Evolutionary conservation across 768 basidiomycete species (phyloP), one percentile per base, ranked within the genome.

Genomic region (Amanita muscaria): DNA sequence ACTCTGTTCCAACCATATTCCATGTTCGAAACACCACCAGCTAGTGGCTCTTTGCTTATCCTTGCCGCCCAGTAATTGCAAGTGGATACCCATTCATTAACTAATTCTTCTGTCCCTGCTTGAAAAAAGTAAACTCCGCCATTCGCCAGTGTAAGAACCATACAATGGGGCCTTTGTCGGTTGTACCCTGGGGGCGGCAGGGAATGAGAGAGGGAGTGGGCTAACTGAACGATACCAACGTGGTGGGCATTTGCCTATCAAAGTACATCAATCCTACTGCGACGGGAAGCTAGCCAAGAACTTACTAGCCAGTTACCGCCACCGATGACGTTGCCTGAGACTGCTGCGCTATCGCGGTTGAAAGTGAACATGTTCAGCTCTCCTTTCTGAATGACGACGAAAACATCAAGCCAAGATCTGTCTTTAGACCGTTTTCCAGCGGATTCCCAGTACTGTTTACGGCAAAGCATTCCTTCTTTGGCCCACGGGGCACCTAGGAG

Each of bases 1-100:
- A 90, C 73, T 15, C 88, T 76, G 60, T 80, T 93, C 96, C 96
- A 99, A 7, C 96, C 96, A 58, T 98, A 96, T 62, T 99, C 96
- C 88, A 98, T 94, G 65, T 98, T 99, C 39, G 90, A 92, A 6
- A 99, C 93, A 18, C 96, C 96, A 4, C 96, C 96, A 2, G 87
- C 76, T 2, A 99, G 74, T 1, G 96, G 96, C 58, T 97, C 93
- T 55, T 94, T 92, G 62, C 88, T 91, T 45, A 81, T 88, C 35
- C 96, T 74, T 2, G 94, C 96, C 0, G 96, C 89, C 96, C 96
- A 98, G 60, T 99, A 99, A 67, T 98, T 99, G 76, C 94, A 97
- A 0, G 96, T 96, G 31, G 88, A 83, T 5, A 96, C 93, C 96
- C 96, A 98, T 62, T 99, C 96, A 55, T 88, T 87, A 40, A 96